These are phyloP conservation scores for Pseudocohnilembus persalinus DNA, from an alignment of 169 alveolate species.

Conservation along the genomic window DNA sequence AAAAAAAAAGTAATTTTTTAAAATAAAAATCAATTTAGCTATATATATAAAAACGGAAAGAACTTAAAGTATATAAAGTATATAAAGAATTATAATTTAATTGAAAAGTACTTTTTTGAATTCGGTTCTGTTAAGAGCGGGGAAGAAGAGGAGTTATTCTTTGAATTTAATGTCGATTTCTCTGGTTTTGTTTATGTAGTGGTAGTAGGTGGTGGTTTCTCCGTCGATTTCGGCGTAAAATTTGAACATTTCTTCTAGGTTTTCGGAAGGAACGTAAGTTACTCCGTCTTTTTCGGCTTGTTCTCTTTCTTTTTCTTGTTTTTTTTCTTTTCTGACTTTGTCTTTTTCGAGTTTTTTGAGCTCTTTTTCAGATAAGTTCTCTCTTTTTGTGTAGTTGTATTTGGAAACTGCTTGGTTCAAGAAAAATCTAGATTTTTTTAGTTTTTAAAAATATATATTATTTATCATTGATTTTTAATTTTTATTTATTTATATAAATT, in stretches of 20 bases:
- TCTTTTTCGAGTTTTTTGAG: conserved; percentile 24
- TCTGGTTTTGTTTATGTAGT: neutral
- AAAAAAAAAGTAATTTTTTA: no score
- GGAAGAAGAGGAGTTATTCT: neutral
- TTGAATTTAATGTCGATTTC: neutral
- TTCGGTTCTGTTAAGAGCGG: conserved; percentile 31
- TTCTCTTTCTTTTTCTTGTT: conserved; percentile 30
- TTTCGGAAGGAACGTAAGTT: conserved; percentile 14
- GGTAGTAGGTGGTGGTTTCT: neutral
- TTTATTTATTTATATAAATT: no score
- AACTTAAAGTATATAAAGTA: no score
- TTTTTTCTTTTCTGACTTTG: conserved; percentile 6
- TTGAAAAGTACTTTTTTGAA: conserved; percentile 52
- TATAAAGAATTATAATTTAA: neutral
- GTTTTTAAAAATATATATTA: conserved; percentile 28
- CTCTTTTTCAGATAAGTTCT: conserved; percentile 44
- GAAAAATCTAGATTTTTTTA: neutral
- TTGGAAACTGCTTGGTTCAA: neutral
- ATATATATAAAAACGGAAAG: no score
- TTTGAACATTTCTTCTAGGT: conserved; percentile 26
- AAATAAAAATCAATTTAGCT: no score
- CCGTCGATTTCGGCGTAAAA: conserved; percentile 4
- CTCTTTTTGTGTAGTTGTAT: neutral
- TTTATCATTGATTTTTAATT: no score
- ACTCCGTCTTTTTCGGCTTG: conserved; percentile 23